phyloP scores from a whole-genome alignment of 805 yeast species.

The Yamadazyma kitorensis region DNA sequence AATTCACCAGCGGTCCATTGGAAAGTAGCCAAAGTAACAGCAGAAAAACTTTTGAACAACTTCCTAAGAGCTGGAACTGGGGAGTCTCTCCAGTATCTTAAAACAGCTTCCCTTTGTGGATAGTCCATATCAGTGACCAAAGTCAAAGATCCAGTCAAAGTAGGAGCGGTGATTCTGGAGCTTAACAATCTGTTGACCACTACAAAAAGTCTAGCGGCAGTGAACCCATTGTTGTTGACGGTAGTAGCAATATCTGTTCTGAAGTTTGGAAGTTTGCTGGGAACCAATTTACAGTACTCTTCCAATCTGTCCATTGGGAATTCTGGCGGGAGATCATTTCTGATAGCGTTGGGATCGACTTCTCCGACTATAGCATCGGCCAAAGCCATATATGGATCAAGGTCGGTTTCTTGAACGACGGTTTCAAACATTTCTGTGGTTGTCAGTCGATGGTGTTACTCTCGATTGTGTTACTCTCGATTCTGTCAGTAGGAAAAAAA shows the following conservation, averaged over 20 bases:
- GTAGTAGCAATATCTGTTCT: constrained; percentile 14
- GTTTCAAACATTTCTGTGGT: neutral
- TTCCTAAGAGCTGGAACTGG: constrained; percentile 32
- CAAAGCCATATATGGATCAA: constrained; percentile 25
- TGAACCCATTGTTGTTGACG: constrained; percentile 15
- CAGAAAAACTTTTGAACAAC: constrained; percentile 28
- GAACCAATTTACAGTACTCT: constrained; percentile 27
- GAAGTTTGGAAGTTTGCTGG: constrained; percentile 29
- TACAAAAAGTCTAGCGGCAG: constrained; percentile 20
- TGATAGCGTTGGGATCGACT: constrained; percentile 24
- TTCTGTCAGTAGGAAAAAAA: neutral
- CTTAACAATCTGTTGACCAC: constrained; percentile 24
- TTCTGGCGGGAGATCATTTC: constrained; percentile 21
- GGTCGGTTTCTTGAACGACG: constrained; percentile 16
- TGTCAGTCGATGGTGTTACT: too few species aligned
- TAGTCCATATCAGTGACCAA: constrained; percentile 34
- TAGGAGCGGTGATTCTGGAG: constrained; percentile 30
- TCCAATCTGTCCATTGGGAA: constrained; percentile 27
- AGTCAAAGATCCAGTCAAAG: constrained; percentile 32
- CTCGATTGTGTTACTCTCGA: neutral
- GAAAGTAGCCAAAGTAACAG: constrained; percentile 25
- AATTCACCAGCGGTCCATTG: constrained; percentile 27
- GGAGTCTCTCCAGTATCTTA: constrained; percentile 41
- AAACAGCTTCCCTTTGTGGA: constrained; percentile 28
- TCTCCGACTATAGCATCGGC: constrained; percentile 37